These are phyloP conservation scores for Pseudopyricularia cyperi DNA, from an alignment of 2,329 filamentous ascomycete species.

Conservation along the genomic window DNA sequence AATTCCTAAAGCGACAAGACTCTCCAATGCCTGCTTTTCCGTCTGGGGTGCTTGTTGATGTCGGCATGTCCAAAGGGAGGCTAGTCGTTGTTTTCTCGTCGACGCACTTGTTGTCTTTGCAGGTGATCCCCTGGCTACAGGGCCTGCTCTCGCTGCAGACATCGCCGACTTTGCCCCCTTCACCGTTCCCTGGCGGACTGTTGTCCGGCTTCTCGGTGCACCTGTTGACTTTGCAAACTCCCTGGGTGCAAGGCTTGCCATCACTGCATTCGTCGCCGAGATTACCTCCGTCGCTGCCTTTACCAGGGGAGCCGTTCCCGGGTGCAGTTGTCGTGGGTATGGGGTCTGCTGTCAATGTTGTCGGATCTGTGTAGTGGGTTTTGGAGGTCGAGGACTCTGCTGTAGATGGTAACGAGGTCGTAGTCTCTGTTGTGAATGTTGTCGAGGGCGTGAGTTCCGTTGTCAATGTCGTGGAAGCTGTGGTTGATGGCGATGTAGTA, in stretches of 20 bases:
- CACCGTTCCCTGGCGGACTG: neutral
- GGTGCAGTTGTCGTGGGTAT: neutral
- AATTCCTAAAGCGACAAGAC: neutral
- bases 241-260: neutral
- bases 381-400: neutral
- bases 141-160: neutral
- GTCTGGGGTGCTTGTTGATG: neutral
- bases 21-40: neutral
- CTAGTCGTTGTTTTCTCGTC: neutral
- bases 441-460: neutral
- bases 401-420: neutral
- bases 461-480: neutral
- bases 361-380: neutral
- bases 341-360: neutral
- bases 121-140: neutral
- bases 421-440: neutral
- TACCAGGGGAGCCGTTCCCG: neutral
- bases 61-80: neutral
- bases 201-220: neutral
- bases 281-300: neutral
- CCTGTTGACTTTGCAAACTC: neutral
- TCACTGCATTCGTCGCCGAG: neutral
- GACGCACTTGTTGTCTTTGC: neutral
- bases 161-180: neutral
- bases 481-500: too few species aligned